Evolutionary conservation across 352 stramenopile species (phyloP), one percentile per base, ranked within the genome.

Genomic region (Globisporangium parvum): DNA sequence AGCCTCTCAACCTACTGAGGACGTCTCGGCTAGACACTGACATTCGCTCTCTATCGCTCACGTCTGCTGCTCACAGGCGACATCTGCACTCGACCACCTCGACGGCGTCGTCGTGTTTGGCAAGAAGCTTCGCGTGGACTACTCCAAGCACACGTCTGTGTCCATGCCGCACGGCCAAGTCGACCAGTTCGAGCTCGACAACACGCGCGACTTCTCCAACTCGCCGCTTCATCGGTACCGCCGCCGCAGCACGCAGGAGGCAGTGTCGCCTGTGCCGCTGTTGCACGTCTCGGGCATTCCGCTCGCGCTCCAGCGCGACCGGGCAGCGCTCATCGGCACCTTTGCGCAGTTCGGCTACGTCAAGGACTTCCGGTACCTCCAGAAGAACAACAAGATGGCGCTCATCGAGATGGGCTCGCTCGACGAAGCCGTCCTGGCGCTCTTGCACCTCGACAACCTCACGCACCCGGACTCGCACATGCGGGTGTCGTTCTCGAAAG

Each of bases 401-500:
- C 62, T 91, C 26, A 23, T 93, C 47, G 80, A 91, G 63, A 91
- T 93, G 83, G 71, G 70, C 24, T 70, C 69, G 9, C 57, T 90
- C 54, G 80, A 93, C 55, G 83, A 93, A 39, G 83, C 83, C 40
- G 71, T 91, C 56, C 79, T 87, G 57, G 80, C 83, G 45, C 64
- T 93, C 23, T 26, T 93, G 31, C 62, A 59, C 15, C 62, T 90
- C 33, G 80, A 93, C 68, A 91, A 93, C 53, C 66, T 84, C 59
- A 60, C 69, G 52, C 88, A 77, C 57, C 75, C 79, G 23, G 82
- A 90, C 59, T 85, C 77, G 51, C 69, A 81, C 57, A 81, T 93
- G 65, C 83, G 83, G 53, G 76, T 93, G 46, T 90, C 80, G 44
- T 93, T 93, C 65, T 87, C 80, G 56, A 91, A 87, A 66, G 68